Evolutionary conservation across 768 basidiomycete species (phyloP).

Genomic region (Lanmaoa pseudosensibilis): DNA sequence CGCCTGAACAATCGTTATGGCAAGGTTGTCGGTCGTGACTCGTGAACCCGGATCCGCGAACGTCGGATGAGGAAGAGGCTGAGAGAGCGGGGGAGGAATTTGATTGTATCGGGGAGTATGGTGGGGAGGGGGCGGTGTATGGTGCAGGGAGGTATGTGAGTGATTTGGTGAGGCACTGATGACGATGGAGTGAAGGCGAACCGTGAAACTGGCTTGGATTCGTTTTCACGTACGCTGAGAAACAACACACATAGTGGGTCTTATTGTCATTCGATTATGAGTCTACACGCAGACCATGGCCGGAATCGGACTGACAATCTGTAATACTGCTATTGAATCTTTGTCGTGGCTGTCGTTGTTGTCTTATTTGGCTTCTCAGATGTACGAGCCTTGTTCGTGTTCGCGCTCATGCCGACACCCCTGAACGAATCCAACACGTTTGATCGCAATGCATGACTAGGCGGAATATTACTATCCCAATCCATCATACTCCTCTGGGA

Average conservation of each 20-base stretch:
- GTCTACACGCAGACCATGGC: not conserved
- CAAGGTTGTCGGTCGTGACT: conserved; percentile 25
- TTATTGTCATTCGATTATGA: conserved; percentile 17
- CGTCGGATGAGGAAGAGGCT: conserved; percentile 38
- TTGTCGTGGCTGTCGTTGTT: not conserved
- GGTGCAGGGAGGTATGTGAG: conserved; percentile 48
- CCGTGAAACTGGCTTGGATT: not conserved
- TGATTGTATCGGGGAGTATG: conserved; percentile 61
- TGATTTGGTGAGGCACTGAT: conserved; percentile 37
- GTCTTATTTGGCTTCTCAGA: not conserved
- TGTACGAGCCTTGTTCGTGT: too few species aligned
- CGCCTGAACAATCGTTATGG: too few species aligned
- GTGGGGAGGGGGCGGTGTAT: conserved; percentile 37
- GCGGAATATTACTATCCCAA: too few species aligned
- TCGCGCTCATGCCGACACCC: too few species aligned
- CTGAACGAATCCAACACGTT: too few species aligned
- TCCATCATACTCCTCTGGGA: not conserved
- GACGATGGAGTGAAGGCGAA: not conserved
- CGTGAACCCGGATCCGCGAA: conserved; percentile 30
- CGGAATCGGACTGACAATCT: too few species aligned
- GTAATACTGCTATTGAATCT: not conserved
- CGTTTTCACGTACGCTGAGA: too few species aligned
- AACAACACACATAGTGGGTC: not conserved
- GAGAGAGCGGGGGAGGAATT: conserved; percentile 37
- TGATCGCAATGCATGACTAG: too few species aligned